A percentile compares a stretch with the other conserved stretches of the same genome.
These are phyloP conservation scores for Magnolia kwangsiensis DNA, from an alignment of 164 flowering plant species.

Conservation along the genomic window DNA sequence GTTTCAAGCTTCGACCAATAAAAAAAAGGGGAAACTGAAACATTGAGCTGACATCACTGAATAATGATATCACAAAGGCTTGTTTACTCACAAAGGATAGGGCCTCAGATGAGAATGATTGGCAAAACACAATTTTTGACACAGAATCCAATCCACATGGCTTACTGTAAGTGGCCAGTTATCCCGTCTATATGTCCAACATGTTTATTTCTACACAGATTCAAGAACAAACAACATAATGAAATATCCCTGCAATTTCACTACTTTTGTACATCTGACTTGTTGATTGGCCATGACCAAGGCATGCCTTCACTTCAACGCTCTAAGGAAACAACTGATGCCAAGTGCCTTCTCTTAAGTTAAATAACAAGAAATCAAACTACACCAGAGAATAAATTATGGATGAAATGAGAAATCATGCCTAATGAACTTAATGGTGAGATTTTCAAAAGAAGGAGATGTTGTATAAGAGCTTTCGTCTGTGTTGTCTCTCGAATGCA, in stretches of 20 bases:
- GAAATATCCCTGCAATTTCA: neutral
- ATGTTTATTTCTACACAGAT: neutral
- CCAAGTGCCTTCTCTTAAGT: neutral
- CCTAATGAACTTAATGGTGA: neutral
- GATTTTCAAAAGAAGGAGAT: conserved; percentile 58
- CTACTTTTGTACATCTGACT: neutral
- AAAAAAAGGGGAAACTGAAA: too few species aligned
- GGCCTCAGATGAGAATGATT: too few species aligned
- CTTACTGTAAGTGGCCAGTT: too few species aligned
- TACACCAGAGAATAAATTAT: neutral
- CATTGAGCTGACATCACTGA: too few species aligned
- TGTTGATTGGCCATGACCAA: neutral
- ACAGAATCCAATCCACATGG: too few species aligned
- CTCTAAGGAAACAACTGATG: too few species aligned
- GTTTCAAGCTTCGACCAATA: too few species aligned
- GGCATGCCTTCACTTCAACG: too few species aligned
- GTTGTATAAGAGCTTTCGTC: conserved; percentile 73
- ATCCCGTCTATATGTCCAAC: too few species aligned
- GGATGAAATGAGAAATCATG: neutral
- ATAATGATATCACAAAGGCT: too few species aligned
- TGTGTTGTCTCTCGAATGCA: conserved; percentile 70
- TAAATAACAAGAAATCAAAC: neutral
- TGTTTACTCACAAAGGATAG: too few species aligned
- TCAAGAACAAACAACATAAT: neutral
- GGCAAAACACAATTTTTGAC: too few species aligned